Conservation (phyloP, 768 basidiomycete species). For the Coprinopsis marcescibilis region DNA sequence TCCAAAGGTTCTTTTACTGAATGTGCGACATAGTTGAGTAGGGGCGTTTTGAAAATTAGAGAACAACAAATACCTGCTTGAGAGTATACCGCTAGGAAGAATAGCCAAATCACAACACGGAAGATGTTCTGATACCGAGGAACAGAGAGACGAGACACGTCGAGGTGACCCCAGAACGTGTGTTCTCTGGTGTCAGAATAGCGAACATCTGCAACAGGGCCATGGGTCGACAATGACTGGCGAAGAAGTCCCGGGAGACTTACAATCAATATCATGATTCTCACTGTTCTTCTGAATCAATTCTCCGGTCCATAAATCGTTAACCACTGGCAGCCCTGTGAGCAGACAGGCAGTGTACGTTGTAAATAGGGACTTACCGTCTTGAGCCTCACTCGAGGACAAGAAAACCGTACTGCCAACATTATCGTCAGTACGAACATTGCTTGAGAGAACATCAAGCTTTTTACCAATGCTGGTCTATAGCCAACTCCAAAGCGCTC, state of each 20-base stretch:
- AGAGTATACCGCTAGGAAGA: constrained; percentile 76
- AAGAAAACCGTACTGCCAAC: constrained; percentile 66
- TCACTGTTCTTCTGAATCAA: constrained; percentile 75
- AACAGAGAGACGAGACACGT: constrained; percentile 74
- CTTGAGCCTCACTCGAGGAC: constrained; percentile 80
- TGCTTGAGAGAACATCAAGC: neutral
- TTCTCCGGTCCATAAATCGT: constrained; percentile 76
- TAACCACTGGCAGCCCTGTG: constrained; percentile 32
- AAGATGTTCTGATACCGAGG: constrained; percentile 89
- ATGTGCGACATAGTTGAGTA: neutral
- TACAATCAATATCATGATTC: constrained; percentile 74
- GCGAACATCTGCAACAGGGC: constrained; percentile 48
- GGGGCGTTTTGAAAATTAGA: neutral
- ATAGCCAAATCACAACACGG: constrained; percentile 69
- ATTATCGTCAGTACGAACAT: neutral
- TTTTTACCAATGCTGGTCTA: constrained; percentile 80
- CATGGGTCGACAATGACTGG: neutral
- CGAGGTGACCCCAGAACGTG: constrained; percentile 64
- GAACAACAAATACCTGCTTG: constrained; percentile 54
- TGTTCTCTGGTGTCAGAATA: constrained; percentile 50
- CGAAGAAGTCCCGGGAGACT: constrained; percentile 13
- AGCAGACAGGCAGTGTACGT: neutral
- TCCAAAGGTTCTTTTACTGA: constrained; percentile 76
- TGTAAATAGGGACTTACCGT: constrained; percentile 40
- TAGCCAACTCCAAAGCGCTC: constrained; percentile 84